Percentiles rank a stretch among this genome's conserved stretches.
Conservation (phyloP, 768 basidiomycete genomes). For the Pisolithus microcarpus region DNA sequence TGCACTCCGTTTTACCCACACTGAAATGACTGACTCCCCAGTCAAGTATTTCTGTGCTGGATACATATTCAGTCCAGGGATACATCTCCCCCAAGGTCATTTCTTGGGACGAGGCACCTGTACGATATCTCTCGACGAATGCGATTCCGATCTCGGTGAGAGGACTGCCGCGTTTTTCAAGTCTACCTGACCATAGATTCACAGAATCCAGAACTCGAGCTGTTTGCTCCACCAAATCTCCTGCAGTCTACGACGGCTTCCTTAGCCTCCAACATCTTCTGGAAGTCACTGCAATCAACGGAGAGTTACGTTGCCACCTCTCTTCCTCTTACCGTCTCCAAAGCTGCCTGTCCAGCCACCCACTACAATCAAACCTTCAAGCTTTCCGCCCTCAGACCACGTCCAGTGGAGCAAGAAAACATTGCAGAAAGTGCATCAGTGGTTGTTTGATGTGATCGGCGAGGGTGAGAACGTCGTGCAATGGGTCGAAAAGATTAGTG, state of each 20-base stretch:
- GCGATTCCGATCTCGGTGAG: constrained; percentile 8
- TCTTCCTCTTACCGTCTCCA: constrained; percentile 45
- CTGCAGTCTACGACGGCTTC: constrained; percentile 49
- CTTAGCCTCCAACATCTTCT: constrained; percentile 30
- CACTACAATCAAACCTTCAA: constrained; percentile 28
- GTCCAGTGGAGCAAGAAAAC: constrained; percentile 29
- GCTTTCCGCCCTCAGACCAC: constrained; percentile 21
- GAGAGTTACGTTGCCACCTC: not conserved
- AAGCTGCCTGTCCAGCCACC: constrained; percentile 39
- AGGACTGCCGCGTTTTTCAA: not conserved
- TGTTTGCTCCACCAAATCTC: constrained; percentile 51
- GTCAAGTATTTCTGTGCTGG: constrained; percentile 42
- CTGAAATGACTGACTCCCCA: not conserved
- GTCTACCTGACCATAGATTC: not conserved
- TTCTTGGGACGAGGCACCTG: constrained; percentile 37
- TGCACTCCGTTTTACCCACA: not conserved
- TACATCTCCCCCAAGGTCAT: constrained; percentile 37
- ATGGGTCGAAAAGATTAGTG: constrained; percentile 11
- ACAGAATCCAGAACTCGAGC: constrained; percentile 30
- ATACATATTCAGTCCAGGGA: constrained; percentile 42
- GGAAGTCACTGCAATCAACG: constrained; percentile 4
- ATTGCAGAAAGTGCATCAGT: constrained; percentile 30
- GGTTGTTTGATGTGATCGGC: constrained; percentile 31
- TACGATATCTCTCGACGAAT: constrained; percentile 43
- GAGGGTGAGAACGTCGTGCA: constrained; percentile 9